Evolutionary conservation across 2,329 filamentous ascomycete species (phyloP).

Genomic region (Aureobasidium sp.): DNA sequence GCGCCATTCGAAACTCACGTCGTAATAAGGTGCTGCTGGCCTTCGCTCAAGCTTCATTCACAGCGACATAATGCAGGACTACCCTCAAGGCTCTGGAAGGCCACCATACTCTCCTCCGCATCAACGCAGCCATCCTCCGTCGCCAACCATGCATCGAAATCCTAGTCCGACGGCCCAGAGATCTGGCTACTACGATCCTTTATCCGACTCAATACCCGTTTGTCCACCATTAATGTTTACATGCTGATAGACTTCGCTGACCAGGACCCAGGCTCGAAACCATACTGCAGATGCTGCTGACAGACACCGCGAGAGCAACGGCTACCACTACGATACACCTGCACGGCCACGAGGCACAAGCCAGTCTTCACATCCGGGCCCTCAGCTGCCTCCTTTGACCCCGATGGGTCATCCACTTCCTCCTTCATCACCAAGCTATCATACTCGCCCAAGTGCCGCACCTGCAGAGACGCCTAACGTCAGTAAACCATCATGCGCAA

Average conservation of each 20-base stretch:
- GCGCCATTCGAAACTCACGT: not conserved
- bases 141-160: constrained; percentile 30
- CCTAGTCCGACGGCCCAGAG: constrained; percentile 25
- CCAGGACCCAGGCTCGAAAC: not conserved
- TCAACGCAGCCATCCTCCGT: constrained; percentile 30
- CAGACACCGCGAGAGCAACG: constrained; percentile 13
- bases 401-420: constrained; percentile 9
- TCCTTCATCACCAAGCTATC: constrained; percentile 10
- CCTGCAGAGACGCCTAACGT: constrained; percentile 7
- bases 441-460: not conserved
- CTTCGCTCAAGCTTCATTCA: not conserved
- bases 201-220: constrained; percentile 35
- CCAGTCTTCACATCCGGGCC: constrained; percentile 13
- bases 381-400: constrained; percentile 5
- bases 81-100: not conserved
- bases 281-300: constrained; percentile 19
- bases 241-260: constrained; percentile 16
- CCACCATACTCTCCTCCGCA: constrained; percentile 24
- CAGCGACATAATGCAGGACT: constrained; percentile 3
- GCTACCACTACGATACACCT: constrained; percentile 15
- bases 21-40: not conserved
- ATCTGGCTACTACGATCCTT: constrained; percentile 46
- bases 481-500: not conserved
- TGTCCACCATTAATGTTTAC: not conserved
- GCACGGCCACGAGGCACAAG: constrained; percentile 3